Evolutionary conservation across 352 stramenopile species (phyloP), one percentile per base, ranked within the genome.

Genomic region (Elongisporangium undulatum): DNA sequence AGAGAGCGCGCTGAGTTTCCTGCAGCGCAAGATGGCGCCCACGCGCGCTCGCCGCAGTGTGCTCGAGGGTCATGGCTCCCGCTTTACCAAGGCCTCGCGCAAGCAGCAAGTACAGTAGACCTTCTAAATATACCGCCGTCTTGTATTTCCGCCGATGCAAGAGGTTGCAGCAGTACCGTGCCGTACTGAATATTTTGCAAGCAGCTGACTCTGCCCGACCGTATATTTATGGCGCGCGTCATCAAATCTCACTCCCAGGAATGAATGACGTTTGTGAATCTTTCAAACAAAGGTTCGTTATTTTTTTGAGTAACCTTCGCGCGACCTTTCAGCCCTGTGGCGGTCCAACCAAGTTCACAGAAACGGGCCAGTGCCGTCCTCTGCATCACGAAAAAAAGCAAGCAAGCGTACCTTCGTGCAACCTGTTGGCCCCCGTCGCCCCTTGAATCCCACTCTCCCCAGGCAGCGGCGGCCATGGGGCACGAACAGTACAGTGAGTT

Each of bases 21-120:
- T 92, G n/a, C 60, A 72, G 22, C 77, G 73, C 52, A 75, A 72
- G 34, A 56, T 21, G 7, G 84, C 84, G 1, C 84, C 84, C n/a
- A 71, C 73, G 5, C 73, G 80, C 29, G 59, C 60, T 34, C 77
- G 84, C 50, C 87, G 89, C 73, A 85, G 77, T 59, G 67, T 90
- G 51, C 59, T 94, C 21, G 74, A 90, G 22, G 84, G 84, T 52
- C 84, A 94, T 56, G 21, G 72, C 23, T 72, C 82, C 39, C 69
- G 80, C 52, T 94, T 94, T 53, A 78, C 76, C 49, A 91, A 89
- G 69, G 34, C 34, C 34, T 45, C 34, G 34, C 34, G 13, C 13
- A 45, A 45, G 34, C 34, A 45, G 34, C 34, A 45, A 45, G 34
- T 45, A 45, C 34, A 45, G 34, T 45, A 45, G 34, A 45, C 34